Evolutionary conservation across 164 flowering plant genomes (phyloP).

Genomic region (Chimonanthus salicifolius): DNA sequence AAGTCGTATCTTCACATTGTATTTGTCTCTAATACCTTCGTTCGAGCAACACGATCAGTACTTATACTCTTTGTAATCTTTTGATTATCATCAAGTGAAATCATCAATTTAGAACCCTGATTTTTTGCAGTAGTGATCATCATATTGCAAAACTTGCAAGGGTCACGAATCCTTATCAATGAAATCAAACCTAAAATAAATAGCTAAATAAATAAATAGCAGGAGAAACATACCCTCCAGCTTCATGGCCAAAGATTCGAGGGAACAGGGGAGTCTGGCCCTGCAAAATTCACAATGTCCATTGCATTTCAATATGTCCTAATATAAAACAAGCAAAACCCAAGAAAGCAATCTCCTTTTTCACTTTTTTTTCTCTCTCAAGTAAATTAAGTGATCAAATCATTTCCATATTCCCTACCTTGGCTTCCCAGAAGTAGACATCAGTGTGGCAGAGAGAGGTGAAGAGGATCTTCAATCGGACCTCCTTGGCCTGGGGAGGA

Average conservation of each 20-base stretch:
- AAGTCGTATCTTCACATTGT: too few relatives aligned
- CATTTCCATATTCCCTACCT: constrained; percentile 22
- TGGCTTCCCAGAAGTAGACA: constrained; percentile 67
- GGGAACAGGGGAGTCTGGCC: constrained; percentile 37
- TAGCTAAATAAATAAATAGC: not conserved
- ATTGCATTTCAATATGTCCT: not conserved
- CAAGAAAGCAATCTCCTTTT: not conserved
- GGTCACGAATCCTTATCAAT: not conserved
- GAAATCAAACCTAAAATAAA: not conserved
- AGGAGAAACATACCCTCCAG: constrained; percentile 24
- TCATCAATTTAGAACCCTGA: too few relatives aligned
- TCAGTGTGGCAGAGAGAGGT: constrained; percentile 64
- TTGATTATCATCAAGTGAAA: too few relatives aligned
- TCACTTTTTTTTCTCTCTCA: not conserved
- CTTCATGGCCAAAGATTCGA: constrained; percentile 43
- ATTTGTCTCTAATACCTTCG: too few relatives aligned
- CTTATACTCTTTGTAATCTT: too few relatives aligned
- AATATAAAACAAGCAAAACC: not conserved
- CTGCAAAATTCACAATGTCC: constrained; percentile 13
- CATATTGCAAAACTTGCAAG: too few relatives aligned
- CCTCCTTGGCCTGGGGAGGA: constrained; percentile 59
- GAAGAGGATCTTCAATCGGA: constrained; percentile 53
- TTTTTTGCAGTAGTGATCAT: too few relatives aligned
- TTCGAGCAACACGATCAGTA: too few relatives aligned
- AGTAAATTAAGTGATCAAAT: not conserved